Evolutionary conservation across 2,329 filamentous ascomycete species (phyloP).

Genomic region (Penicillium glabrum): DNA sequence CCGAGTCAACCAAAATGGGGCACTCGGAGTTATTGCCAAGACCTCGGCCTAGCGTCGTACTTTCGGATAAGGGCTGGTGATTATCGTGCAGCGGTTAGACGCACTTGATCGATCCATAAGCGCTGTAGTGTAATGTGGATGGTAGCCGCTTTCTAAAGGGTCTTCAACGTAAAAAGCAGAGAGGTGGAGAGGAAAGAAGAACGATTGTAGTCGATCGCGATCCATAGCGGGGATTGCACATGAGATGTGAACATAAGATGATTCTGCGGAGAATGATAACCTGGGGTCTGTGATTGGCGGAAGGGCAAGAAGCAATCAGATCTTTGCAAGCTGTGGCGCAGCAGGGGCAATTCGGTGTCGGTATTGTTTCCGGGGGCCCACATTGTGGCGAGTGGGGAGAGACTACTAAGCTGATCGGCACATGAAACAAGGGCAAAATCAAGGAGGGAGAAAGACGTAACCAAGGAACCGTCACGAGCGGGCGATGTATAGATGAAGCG

Average conservation of each 20-base stretch:
- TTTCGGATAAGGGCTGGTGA: background rate
- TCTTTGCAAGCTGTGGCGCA: background rate
- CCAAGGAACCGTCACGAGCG: background rate
- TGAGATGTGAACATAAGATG: background rate
- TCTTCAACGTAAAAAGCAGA: background rate
- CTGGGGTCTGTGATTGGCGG: background rate
- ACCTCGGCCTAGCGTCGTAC: background rate
- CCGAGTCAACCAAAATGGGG: too few species aligned
- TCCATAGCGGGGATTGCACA: background rate
- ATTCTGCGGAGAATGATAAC: background rate
- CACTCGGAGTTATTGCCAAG: too few species aligned
- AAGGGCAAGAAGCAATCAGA: background rate
- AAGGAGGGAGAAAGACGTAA: background rate
- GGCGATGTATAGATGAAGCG: background rate
- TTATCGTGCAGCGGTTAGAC: background rate
- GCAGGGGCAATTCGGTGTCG: background rate
- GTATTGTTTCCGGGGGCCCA: background rate
- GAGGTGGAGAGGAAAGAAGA: background rate
- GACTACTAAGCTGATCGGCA: background rate
- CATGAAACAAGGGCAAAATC: background rate
- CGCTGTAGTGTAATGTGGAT: background rate
- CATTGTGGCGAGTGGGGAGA: background rate
- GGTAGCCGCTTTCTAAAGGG: background rate
- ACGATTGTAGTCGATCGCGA: background rate
- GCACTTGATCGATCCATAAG: background rate